These are phyloP conservation scores for Cercospora brassicicola DNA, from an alignment of 2,329 filamentous ascomycete genomes.

Conservation along the genomic window DNA sequence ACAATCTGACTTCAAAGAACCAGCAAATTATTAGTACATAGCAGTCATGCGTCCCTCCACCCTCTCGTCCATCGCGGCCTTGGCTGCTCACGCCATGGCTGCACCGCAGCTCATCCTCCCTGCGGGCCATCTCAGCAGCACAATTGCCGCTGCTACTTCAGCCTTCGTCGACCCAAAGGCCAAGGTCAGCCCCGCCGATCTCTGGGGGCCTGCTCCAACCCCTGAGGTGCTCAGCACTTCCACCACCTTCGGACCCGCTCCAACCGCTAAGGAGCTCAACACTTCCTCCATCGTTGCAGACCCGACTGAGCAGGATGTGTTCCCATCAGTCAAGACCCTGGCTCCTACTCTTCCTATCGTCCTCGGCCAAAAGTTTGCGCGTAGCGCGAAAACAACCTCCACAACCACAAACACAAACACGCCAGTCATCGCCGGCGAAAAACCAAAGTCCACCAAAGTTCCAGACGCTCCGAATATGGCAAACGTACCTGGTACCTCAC, in stretches of 20 bases:
- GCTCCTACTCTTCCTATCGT: background rate
- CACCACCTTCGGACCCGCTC: background rate
- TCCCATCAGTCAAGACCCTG: background rate
- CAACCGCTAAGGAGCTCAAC: too few relatives aligned
- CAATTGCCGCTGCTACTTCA: background rate
- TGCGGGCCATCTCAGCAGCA: background rate
- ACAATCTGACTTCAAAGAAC: too few relatives aligned
- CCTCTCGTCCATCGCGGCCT: background rate
- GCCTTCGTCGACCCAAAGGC: background rate
- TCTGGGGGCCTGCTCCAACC: too few relatives aligned
- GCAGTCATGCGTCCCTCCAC: background rate
- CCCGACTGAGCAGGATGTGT: background rate
- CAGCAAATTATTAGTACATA: too few relatives aligned
- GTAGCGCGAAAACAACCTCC: background rate
- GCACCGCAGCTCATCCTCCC: background rate
- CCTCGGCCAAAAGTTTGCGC: background rate
- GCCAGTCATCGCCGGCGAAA: background rate
- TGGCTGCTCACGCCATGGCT: background rate
- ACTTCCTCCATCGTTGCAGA: too few relatives aligned
- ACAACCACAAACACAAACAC: background rate
- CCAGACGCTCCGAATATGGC: background rate
- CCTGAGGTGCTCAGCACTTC: background rate
- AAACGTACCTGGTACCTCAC: background rate
- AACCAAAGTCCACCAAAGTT: background rate
- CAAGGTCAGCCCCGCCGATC: background rate